Percentiles rank a stretch among this genome's conserved stretches.
Conservation (phyloP, 345 rosid species). For the Citrus cavaleriei region DNA sequence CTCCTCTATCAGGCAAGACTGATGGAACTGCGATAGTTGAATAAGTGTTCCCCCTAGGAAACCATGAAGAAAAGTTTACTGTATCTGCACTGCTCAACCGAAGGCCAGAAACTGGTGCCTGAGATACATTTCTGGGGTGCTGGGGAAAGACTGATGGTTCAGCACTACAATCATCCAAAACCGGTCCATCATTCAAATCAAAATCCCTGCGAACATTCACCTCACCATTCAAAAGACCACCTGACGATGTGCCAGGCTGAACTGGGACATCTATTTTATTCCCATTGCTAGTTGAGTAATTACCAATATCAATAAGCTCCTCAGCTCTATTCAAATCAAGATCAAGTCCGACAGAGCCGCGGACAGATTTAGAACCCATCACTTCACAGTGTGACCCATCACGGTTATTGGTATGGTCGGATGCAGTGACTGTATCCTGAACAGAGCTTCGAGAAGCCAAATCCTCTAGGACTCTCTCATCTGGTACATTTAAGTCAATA, state of each 20-base stretch:
- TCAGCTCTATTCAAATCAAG: constrained; percentile 80
- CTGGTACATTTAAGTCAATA: constrained; percentile 81
- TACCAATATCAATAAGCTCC: constrained; percentile 49
- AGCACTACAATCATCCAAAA: constrained; percentile 44
- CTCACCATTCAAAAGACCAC: constrained; percentile 34
- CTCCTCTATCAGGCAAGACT: constrained; percentile 61
- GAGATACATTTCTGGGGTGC: constrained; percentile 42
- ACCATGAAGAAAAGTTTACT: constrained; percentile 65
- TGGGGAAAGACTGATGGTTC: constrained; percentile 50
- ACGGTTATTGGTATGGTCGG: constrained; percentile 21
- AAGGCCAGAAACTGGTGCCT: constrained; percentile 47
- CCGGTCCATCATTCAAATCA: constrained; percentile 88
- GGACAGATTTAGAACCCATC: constrained; percentile 28
- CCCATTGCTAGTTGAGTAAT: constrained; percentile 31
- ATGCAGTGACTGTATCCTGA: constrained; percentile 29
- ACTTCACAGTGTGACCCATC: constrained; percentile 27
- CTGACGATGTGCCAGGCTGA: constrained; percentile 29
- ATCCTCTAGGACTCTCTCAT: constrained; percentile 79
- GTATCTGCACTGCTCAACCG: constrained; percentile 44
- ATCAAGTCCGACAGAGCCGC: constrained; percentile 66
- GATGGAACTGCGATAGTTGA: constrained; percentile 60
- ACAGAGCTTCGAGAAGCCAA: constrained; percentile 40
- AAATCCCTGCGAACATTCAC: constrained; percentile 52
- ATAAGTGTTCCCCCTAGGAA: constrained; percentile 50
- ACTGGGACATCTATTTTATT: constrained; percentile 34